Evolutionary conservation across 306 rosid species (phyloP).

Genomic region (Sophora flavescens): DNA sequence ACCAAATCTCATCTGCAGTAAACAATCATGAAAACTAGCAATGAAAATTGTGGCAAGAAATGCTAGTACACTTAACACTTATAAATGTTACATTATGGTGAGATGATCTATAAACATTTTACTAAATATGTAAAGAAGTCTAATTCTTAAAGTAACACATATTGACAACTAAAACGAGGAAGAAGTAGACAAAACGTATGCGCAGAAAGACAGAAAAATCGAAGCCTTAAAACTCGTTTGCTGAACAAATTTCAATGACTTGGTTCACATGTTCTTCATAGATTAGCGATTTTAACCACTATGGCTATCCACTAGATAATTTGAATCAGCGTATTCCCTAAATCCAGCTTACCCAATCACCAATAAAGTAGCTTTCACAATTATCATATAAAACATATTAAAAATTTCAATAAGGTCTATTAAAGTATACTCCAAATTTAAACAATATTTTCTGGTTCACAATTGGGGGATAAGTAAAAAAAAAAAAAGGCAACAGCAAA

Average conservation of each 20-base stretch:
- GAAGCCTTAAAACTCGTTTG: neutral
- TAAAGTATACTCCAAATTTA: too few relatives aligned
- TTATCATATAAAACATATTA: neutral
- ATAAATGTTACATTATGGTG: neutral
- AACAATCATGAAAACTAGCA: slow-evolving; percentile 20
- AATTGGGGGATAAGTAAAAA: too few relatives aligned
- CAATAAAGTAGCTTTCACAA: neutral
- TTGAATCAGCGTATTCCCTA: neutral
- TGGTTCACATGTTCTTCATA: neutral
- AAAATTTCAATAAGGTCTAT: neutral
- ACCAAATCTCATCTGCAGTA: neutral
- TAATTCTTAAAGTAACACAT: neutral
- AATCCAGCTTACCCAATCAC: neutral
- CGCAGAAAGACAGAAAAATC: neutral
- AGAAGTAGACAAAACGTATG: neutral
- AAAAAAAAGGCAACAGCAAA: too few relatives aligned
- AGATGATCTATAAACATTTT: slow-evolving; percentile 5
- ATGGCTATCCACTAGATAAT: slow-evolving; percentile 1
- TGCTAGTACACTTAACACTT: neutral
- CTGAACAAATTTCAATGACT: neutral
- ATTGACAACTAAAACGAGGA: slow-evolving; percentile 9
- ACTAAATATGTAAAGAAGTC: neutral
- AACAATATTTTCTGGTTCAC: too few relatives aligned
- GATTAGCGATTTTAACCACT: neutral
- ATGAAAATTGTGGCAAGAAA: neutral